Percentiles rank a stretch among this genome's conserved stretches.
Evolutionary conservation across 495 filamentous ascomycete genomes (phyloP).

Genomic region (Penicillium salamii): DNA sequence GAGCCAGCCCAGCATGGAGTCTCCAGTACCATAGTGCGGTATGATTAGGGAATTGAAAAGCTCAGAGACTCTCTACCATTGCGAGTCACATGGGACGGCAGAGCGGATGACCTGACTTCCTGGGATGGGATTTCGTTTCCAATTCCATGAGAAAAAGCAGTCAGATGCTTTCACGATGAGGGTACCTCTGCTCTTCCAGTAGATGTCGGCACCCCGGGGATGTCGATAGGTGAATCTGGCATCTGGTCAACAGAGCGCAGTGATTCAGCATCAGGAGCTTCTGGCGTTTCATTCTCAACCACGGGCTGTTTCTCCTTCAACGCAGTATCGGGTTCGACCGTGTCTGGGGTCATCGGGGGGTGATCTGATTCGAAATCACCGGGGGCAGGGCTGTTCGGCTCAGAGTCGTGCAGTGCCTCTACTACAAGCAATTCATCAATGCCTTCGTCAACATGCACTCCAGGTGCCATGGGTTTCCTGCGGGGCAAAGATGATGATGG

Average conservation of each 20-base stretch:
- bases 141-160: no score
- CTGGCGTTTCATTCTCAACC: background rate
- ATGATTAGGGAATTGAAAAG: background rate
- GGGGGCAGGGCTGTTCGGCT: slow-evolving; percentile 45
- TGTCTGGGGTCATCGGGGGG: background rate
- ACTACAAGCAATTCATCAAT: slow-evolving; percentile 49
- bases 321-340: slow-evolving; percentile 9
- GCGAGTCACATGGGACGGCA: no score
- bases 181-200: slow-evolving; percentile 2
- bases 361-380: slow-evolving; percentile 25
- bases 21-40: background rate
- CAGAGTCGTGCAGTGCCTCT: slow-evolving; percentile 49
- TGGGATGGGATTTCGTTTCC: no score
- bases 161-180: slow-evolving; percentile 3
- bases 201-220: slow-evolving; percentile 2
- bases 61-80: background rate
- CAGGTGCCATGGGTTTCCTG: slow-evolving; percentile 35
- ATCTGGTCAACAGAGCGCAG: slow-evolving; percentile 10
- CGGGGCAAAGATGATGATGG: slow-evolving; percentile 30
- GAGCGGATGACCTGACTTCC: no score
- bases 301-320: slow-evolving; percentile 1
- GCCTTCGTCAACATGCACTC: slow-evolving; percentile 11
- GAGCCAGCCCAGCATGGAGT: background rate
- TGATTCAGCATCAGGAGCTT: slow-evolving; percentile 5
- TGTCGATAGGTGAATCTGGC: slow-evolving; percentile 3